These are phyloP conservation scores for Leccinum uliginosum DNA, from an alignment of 768 basidiomycete species.

Conservation along the genomic window DNA sequence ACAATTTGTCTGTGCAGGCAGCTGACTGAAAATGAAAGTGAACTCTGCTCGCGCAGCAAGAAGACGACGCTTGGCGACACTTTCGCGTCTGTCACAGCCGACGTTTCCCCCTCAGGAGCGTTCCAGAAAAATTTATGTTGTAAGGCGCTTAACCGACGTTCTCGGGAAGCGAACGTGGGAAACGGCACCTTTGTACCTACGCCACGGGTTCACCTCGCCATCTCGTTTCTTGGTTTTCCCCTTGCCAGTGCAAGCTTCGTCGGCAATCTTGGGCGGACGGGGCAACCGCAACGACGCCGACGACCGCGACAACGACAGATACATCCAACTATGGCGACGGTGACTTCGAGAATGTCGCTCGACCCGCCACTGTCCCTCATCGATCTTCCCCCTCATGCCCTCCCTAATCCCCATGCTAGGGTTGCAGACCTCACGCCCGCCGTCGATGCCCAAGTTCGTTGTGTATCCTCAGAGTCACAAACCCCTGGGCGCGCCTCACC, in stretches of 20 bases:
- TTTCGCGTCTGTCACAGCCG: slow-evolving; percentile 6
- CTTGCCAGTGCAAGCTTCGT: slow-evolving; percentile 10
- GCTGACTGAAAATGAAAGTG: slow-evolving; percentile 1
- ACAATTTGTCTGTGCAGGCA: neutral
- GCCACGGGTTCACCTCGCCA: slow-evolving; percentile 7
- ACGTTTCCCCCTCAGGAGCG: neutral
- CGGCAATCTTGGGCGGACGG: slow-evolving; percentile 6
- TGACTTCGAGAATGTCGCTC: slow-evolving; percentile 16
- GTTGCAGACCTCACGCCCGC: slow-evolving; percentile 10
- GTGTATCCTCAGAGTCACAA: slow-evolving; percentile 28
- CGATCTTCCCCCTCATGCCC: slow-evolving; percentile 13
- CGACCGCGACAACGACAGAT: slow-evolving; percentile 2
- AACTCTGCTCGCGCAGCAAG: neutral
- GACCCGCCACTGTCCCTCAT: slow-evolving; percentile 8
- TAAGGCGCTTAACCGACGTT: slow-evolving; percentile 14
- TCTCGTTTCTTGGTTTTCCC: slow-evolving; percentile 21
- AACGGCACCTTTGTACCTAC: slow-evolving; percentile 13
- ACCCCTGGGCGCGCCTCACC: slow-evolving; percentile 23
- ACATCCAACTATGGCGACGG: slow-evolving; percentile 13
- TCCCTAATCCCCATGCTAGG: slow-evolving; percentile 14
- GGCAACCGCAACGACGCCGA: slow-evolving; percentile 16
- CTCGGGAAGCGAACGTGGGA: slow-evolving; percentile 23
- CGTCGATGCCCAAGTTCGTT: slow-evolving; percentile 7
- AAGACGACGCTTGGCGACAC: neutral
- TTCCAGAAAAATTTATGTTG: neutral